Evolutionary conservation across 768 basidiomycete genomes (phyloP).

Genomic region (Sarcomyxa edulis): DNA sequence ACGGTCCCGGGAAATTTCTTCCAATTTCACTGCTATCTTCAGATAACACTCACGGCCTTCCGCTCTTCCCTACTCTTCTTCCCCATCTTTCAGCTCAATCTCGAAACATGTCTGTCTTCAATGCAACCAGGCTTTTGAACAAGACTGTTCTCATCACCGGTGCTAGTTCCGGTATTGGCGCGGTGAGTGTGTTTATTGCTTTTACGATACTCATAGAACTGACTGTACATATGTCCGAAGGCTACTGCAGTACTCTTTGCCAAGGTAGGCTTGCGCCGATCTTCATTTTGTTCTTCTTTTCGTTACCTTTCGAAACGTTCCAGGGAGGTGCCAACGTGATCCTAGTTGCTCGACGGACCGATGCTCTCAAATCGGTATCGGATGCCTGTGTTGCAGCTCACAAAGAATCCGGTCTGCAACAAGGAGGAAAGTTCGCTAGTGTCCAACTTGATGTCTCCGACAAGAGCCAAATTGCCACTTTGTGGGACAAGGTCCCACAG

Average conservation of each 20-base stretch:
- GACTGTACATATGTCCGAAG: conserved; percentile 43
- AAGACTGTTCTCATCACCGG: conserved; percentile 89
- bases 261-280: conserved; percentile 44
- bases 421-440: conserved; percentile 73
- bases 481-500: conserved; percentile 68
- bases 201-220: conserved; percentile 1
- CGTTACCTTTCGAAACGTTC: not conserved
- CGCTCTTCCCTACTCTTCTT: not conserved
- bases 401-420: conserved; percentile 61
- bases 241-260: conserved; percentile 88
- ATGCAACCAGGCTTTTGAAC: conserved; percentile 70
- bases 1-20: conserved; percentile 4
- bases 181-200: conserved; percentile 43
- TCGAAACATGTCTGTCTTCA: conserved; percentile 90
- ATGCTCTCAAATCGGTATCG: conserved; percentile 66
- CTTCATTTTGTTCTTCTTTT: not conserved
- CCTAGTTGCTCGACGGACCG: conserved; percentile 72
- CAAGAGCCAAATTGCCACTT: conserved; percentile 58
- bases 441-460: conserved; percentile 81
- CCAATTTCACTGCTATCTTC: not conserved
- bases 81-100: conserved; percentile 3
- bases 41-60: conserved; percentile 1
- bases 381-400: conserved; percentile 66
- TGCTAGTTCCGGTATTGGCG: conserved; percentile 86
- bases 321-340: conserved; percentile 87